These are phyloP conservation scores for Myxozyma neotropica DNA, from an alignment of 805 yeast species.

Conservation along the genomic window DNA sequence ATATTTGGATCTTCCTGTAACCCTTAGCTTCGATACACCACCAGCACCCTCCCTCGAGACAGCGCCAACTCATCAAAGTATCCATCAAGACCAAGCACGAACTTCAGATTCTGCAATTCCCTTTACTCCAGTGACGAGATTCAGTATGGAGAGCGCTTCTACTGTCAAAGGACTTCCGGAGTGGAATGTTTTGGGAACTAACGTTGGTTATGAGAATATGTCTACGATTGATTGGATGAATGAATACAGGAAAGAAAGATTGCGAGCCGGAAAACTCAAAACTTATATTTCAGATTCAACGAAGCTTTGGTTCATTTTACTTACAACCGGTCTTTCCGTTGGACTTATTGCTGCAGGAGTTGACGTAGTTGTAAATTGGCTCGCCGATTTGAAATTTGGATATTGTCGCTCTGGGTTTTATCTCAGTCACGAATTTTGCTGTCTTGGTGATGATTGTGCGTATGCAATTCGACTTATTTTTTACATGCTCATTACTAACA, in stretches of 20 bases:
- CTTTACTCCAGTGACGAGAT: conserved; percentile 13
- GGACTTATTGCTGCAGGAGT: conserved; percentile 80
- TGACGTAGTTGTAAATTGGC: conserved; percentile 78
- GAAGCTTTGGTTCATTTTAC: conserved; percentile 67
- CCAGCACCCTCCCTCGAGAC: background rate
- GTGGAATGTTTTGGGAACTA: conserved; percentile 16
- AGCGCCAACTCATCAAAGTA: background rate
- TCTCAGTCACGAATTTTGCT: conserved; percentile 71
- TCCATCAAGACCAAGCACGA: background rate
- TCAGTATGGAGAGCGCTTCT: conserved; percentile 22
- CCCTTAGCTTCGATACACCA: too few relatives aligned
- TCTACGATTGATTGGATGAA: conserved; percentile 43
- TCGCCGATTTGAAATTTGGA: conserved; percentile 74
- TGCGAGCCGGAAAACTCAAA: conserved; percentile 10
- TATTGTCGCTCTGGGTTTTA: conserved; percentile 65
- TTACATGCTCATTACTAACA: conserved; percentile 36
- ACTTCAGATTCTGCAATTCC: background rate
- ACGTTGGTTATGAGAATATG: conserved; percentile 30
- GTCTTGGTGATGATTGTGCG: conserved; percentile 58
- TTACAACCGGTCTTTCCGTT: conserved; percentile 68
- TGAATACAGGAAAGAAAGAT: conserved; percentile 41
- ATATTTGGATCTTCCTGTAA: background rate
- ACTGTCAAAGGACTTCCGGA: conserved; percentile 16
- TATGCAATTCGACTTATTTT: conserved; percentile 51
- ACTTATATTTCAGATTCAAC: conserved; percentile 37